Evolutionary conservation across 257 asterid genomes (phyloP).

Genomic region (Solanum microdontum): DNA sequence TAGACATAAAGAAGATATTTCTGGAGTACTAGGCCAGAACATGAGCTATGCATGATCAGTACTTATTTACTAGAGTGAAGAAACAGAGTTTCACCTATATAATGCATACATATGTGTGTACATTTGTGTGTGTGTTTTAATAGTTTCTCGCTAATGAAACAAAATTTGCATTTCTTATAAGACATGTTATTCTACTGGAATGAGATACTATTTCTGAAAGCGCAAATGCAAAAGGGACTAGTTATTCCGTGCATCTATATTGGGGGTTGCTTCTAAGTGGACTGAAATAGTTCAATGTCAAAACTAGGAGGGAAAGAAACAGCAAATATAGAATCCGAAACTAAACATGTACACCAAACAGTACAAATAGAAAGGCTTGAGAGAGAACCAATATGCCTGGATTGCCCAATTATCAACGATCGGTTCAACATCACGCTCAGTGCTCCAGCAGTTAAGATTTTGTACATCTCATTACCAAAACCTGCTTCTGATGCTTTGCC

Average conservation of each 20-base stretch:
- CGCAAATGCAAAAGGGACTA: neutral
- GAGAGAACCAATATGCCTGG: slow-evolving; percentile 99
- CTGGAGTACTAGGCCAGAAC: neutral
- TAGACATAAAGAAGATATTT: neutral
- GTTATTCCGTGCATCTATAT: neutral
- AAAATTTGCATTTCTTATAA: neutral
- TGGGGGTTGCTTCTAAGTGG: neutral
- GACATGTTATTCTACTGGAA: neutral
- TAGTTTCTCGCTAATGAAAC: neutral
- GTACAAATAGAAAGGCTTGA: slow-evolving; percentile 51
- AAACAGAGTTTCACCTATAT: neutral
- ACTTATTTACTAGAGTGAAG: neutral
- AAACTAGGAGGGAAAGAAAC: neutral
- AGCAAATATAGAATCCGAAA: slow-evolving; percentile 6
- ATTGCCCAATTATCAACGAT: slow-evolving; percentile 95
- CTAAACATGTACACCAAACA: slow-evolving; percentile 12
- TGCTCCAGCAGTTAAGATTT: slow-evolving; percentile 86
- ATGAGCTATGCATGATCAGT: neutral
- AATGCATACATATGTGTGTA: neutral
- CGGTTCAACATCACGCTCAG: slow-evolving; percentile 96
- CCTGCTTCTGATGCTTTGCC: slow-evolving; percentile 99
- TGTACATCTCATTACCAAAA: slow-evolving; percentile 92
- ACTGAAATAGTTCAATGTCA: neutral
- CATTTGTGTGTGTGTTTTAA: neutral
- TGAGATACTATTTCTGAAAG: neutral